Evolutionary conservation across 1,139 yeast genomes (phyloP).

Genomic region (Hanseniaspora uvarum): DNA sequence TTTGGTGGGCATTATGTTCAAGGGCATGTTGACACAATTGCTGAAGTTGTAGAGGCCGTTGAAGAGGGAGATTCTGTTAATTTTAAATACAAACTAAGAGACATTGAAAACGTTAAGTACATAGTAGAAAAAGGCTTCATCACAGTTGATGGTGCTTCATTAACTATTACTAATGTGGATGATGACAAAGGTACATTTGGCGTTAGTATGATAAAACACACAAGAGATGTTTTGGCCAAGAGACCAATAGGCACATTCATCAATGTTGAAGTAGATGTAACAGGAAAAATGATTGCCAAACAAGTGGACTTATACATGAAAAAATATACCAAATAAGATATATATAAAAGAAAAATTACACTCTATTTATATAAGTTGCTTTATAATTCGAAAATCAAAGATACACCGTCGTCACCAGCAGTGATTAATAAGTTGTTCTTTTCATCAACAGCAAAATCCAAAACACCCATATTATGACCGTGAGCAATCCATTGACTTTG

Average conservation of each 20-base stretch:
- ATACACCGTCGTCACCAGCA: conserved; percentile 98
- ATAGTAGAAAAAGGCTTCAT: conserved; percentile 91
- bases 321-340: conserved; percentile 41
- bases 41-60: conserved; percentile 44
- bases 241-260: conserved; percentile 57
- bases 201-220: conserved; percentile 85
- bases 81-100: conserved; percentile 65
- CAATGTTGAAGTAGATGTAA: conserved; percentile 86
- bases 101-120: conserved; percentile 50
- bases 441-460: conserved; percentile 45
- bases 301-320: conserved; percentile 55
- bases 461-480: conserved; percentile 90
- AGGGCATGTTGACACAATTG: conserved; percentile 92
- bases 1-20: conserved; percentile 97
- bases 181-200: conserved; percentile 47
- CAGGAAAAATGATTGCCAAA: conserved; percentile 83
- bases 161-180: conserved; percentile 76
- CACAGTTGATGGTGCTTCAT: conserved; percentile 85
- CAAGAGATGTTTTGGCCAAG: conserved; percentile 63
- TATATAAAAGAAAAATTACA: not conserved
- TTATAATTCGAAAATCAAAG: conserved; percentile 49
- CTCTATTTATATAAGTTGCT: not conserved
- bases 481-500: conserved; percentile 54
- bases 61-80: conserved; percentile 73
- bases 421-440: conserved; percentile 48